phyloP scores from a whole-genome alignment of 2,329 filamentous ascomycete species.

The Cladosporium sp. region DNA sequence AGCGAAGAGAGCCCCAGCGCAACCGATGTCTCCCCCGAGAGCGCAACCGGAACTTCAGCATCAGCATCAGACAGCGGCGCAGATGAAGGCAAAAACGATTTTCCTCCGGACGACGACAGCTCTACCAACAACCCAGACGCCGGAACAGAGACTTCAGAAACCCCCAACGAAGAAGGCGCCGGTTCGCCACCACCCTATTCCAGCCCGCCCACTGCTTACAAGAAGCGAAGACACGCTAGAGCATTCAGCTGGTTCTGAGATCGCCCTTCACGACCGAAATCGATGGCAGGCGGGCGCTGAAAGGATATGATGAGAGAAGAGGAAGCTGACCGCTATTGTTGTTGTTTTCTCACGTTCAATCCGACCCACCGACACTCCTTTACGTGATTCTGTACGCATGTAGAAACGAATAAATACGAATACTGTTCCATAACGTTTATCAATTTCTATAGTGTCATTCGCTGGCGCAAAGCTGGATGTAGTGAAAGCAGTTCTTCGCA shows the following conservation, averaged over 20 bases:
- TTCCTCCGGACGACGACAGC: not conserved
- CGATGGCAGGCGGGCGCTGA: not conserved
- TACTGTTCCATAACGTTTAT: not conserved
- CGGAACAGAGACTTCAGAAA: not conserved
- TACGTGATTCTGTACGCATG: not conserved
- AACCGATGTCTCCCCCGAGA: not conserved
- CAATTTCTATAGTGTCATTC: not conserved
- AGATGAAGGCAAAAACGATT: not conserved
- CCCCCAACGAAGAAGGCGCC: not conserved
- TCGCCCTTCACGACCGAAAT: not conserved
- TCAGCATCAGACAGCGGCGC: not conserved
- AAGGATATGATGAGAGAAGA: not conserved
- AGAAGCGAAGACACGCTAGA: constrained; percentile 9
- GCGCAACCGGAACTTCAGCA: not conserved
- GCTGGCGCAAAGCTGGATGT: not conserved
- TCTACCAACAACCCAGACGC: not conserved
- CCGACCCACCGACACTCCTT: not conserved
- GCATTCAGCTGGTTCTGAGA: constrained; percentile 5
- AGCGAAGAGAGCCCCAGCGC: not conserved
- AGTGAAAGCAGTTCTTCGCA: not conserved
- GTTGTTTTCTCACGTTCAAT: not conserved
- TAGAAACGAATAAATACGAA: not conserved
- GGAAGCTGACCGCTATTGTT: not conserved
- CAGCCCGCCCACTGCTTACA: constrained; percentile 3
- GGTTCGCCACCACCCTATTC: not conserved